Base-by-base conservation (phyloP, 768 basidiomycete species). In the Russula vinacea region DNA sequence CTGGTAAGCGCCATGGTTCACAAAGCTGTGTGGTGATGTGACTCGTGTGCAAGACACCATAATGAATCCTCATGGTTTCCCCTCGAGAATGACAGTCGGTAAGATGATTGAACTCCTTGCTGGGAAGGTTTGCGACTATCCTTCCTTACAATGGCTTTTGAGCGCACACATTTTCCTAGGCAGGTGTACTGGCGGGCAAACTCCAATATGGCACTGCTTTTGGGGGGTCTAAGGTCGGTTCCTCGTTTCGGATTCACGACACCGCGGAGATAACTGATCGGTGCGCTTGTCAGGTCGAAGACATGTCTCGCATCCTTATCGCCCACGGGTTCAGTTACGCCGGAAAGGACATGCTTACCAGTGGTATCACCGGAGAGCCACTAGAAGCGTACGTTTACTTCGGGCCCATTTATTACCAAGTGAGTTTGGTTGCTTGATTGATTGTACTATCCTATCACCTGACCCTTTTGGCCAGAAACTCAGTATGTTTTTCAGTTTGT, bases 31-130 rank as follows among this genome's bases (percentile, higher is more conserved):
- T 5, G 35, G 40, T 56, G 49, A 75, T 53, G 61, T 64, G 55
- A 70, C 56, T 62, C 61, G 35, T 57, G n/a, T 44, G 51, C 37
- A 76, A 89, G 96, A 99, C 76, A 93, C 95, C 19, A 97, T 99
- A 78, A 98, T 99, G 96, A 99, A 99, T 74, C 97, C 97, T 3
- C 97, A 99, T 76, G 97, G 97, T 72, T 98, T 99, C 81, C 97
- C 97, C 5, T 96, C 93, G 62, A 91, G 96, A 60, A 98, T 95
- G 94, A 99, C 97, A 29, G 97, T 99, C 33, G 97, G 97, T 55
- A 99, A 99, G 80, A 99, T 99, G 97, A 97, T 99, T 58, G 97
- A 99, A 76, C 80, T 98, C 24, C 78, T 99, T 37, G 91, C 94
- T 14, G 96, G 97, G 56, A 99, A 99, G 83, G 92, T 90, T 62